These are phyloP conservation scores for Carex parvula DNA, from an alignment of 176 grass and related monocot genomes.

Conservation along the genomic window DNA sequence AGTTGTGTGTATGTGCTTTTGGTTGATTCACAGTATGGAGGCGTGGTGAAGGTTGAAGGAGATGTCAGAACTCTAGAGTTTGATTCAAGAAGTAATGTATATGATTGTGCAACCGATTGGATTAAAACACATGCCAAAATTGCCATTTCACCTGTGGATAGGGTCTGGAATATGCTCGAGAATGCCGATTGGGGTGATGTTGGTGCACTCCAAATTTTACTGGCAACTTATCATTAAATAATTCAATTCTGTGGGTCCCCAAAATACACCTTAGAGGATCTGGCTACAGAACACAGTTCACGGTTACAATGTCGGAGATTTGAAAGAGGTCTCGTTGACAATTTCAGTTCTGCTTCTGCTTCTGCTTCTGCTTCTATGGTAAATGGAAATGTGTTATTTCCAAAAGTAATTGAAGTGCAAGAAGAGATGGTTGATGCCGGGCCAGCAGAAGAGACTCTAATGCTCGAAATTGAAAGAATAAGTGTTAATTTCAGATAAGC, in stretches of 20 bases:
- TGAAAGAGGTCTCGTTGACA: constrained; percentile 78
- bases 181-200: constrained; percentile 96
- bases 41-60: constrained; percentile 79
- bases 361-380: constrained; percentile 27
- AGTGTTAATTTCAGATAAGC: too few relatives aligned
- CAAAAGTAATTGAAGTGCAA: constrained; percentile 87
- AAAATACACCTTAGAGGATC: constrained; percentile 71
- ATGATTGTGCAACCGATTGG: constrained; percentile 83
- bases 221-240: constrained; percentile 76
- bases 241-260: constrained; percentile 74
- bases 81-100: constrained; percentile 60
- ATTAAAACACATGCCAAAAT: constrained; percentile 70
- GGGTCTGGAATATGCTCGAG: constrained; percentile 93
- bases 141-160: constrained; percentile 70
- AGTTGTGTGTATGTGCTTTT: constrained; percentile 82
- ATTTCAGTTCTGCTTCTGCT: neutral
- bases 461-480: constrained; percentile 43
- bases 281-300: constrained; percentile 82
- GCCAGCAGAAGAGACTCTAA: constrained; percentile 55
- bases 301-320: constrained; percentile 81
- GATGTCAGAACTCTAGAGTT: constrained; percentile 86
- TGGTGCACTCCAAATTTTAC: constrained; percentile 83
- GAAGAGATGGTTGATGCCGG: constrained; percentile 39
- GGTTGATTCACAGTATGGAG: constrained; percentile 93
- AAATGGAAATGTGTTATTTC: constrained; percentile 66